A percentile compares a stretch with the other conserved stretches of the same genome.
Evolutionary conservation across 257 asterid species (phyloP).

Genomic region (Primulina huaijiensis): DNA sequence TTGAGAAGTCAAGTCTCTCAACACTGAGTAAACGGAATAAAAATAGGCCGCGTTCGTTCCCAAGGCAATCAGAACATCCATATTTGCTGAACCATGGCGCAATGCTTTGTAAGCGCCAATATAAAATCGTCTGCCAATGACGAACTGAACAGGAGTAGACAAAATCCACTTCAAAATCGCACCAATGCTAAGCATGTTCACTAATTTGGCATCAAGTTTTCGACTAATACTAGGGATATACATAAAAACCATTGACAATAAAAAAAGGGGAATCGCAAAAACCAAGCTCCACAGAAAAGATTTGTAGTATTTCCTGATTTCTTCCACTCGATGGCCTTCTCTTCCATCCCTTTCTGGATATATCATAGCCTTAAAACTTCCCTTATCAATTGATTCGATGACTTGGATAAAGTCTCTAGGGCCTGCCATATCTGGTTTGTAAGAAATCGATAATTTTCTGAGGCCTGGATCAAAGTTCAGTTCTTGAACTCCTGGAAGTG

Average conservation of each 20-base stretch:
- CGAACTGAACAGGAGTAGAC: constrained; percentile 61
- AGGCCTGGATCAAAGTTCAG: constrained; percentile 28
- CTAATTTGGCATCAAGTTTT: constrained; percentile 36
- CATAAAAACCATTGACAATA: constrained; percentile 64
- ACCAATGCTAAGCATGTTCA: constrained; percentile 50
- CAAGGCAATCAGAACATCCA: constrained; percentile 64
- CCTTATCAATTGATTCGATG: constrained; percentile 36
- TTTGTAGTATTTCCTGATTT: constrained; percentile 34
- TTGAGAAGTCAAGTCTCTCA: constrained; percentile 46
- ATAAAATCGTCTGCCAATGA: constrained; percentile 61
- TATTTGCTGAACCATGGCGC: constrained; percentile 54
- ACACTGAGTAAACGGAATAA: constrained; percentile 53
- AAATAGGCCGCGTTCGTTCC: constrained; percentile 74
- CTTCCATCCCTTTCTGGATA: constrained; percentile 40
- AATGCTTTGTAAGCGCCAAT: constrained; percentile 52
- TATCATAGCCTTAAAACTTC: constrained; percentile 35
- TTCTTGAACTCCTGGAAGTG: constrained; percentile 46
- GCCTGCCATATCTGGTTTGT: constrained; percentile 52
- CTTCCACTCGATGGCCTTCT: constrained; percentile 34
- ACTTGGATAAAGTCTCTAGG: constrained; percentile 46
- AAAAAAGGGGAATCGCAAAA: constrained; percentile 54
- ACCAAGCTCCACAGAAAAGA: constrained; percentile 57
- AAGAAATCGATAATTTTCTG: constrained; percentile 36
- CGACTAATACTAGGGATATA: constrained; percentile 49
- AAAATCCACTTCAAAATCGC: constrained; percentile 45